Evolutionary conservation across 108 stramenopile genomes (phyloP), one percentile per base, ranked within the genome.

Genomic region (Epithemia pelagica): DNA sequence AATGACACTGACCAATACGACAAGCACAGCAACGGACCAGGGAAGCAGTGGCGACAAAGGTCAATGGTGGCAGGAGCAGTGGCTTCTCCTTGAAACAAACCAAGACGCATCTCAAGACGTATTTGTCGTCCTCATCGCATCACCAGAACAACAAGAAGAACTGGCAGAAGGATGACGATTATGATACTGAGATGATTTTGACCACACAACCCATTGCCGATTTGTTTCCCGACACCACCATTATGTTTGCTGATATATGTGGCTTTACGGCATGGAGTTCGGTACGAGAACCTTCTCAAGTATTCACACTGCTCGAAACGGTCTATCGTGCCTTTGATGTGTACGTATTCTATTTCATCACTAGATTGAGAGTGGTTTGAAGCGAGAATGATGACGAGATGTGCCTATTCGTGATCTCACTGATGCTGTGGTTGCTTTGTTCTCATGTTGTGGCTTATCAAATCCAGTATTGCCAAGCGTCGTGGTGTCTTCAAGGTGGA

Each of bases 211-310:
- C 65, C 7, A 66, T 66, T 25, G 65, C 65, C 2, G 65, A 66
- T 57, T 27, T 66, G 27, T 66, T 66, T 30, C 15, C 54, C 18
- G 30, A 66, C 1, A 52, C 55, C 1, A 66, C 65, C 2, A 32
- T 66, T 32, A 64, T 64, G 63, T 56, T 28, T 31, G 52, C 64
- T 10, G 64, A 53, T 29, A 65, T 66, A 56, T 18, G 51, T 21
- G 56, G 65, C 1, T 66, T 66, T 30, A 66, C 65, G 23, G 65
- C 65, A 28, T 66, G 65, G 65, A 56, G 25, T 53, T 54, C 52
- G 20, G 54, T 55, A n/a, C 65, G 65, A 19, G 65, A 66, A 28
- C 65, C 65, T 18, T 29, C 54, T 5, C 65, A 66, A 21, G 65
- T 66, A 1, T 66, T 66, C 21, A 23, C 26, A 1, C 28, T 66